Evolutionary conservation across 192 early-diverging fungal genomes (phyloP).

Genomic region (Coemansia sp.): DNA sequence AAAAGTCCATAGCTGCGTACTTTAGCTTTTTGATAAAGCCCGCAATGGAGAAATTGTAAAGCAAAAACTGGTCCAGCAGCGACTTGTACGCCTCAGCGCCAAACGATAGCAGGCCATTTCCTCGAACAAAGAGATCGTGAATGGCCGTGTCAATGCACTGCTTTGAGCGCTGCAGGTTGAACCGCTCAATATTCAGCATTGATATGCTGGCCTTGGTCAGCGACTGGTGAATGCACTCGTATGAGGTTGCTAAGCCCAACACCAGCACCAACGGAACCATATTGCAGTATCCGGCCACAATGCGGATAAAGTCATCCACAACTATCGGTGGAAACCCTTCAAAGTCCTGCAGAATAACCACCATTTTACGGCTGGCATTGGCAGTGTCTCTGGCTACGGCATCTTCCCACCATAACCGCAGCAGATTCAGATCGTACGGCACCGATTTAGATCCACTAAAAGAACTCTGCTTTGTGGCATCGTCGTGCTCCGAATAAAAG

Average conservation of each 20-base stretch:
- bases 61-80: conserved; percentile 74
- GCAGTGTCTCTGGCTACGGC: background rate
- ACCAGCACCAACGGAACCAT: conserved; percentile 75
- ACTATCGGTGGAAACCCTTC: conserved; percentile 74
- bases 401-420: conserved; percentile 64
- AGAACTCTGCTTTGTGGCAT: conserved; percentile 7
- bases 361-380: conserved; percentile 48
- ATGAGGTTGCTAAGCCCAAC: conserved; percentile 84
- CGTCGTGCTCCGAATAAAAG: conserved; percentile 17
- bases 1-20: conserved; percentile 86
- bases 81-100: conserved; percentile 70
- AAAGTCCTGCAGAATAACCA: conserved; percentile 83
- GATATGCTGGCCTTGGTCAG: conserved; percentile 70
- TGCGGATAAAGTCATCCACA: conserved; percentile 70
- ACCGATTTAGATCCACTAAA: conserved; percentile 39
- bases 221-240: conserved; percentile 77
- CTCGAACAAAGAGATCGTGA: conserved; percentile 56
- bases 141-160: conserved; percentile 70
- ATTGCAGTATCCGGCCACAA: conserved; percentile 63
- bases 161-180: conserved; percentile 73
- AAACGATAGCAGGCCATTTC: conserved; percentile 57
- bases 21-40: conserved; percentile 72
- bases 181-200: conserved; percentile 72
- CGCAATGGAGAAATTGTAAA: conserved; percentile 77
- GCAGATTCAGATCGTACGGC: conserved; percentile 63